phyloP scores from a whole-genome alignment of 257 asterid genomes.

The Primulina huaijiensis region DNA sequence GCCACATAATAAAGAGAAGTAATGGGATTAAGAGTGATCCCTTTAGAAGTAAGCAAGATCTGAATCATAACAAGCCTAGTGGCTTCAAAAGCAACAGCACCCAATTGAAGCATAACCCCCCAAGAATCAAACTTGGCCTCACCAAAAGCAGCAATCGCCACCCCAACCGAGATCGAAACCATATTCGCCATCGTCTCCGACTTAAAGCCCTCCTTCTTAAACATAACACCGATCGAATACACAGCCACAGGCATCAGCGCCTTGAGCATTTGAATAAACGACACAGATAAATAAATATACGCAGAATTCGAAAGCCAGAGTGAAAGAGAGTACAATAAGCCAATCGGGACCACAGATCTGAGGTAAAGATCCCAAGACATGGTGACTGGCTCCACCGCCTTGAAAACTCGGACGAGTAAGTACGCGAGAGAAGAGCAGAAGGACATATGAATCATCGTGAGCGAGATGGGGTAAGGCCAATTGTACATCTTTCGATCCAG shows the following conservation, averaged over 20 bases:
- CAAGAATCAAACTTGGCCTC: background rate
- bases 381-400: background rate
- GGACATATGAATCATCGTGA: background rate
- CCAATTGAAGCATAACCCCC: background rate
- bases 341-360: background rate
- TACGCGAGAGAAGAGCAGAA: background rate
- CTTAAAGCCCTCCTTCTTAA: background rate
- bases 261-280: background rate
- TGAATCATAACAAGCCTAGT: constrained; percentile 1
- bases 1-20: background rate
- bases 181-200: background rate
- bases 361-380: background rate
- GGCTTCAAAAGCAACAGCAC: background rate
- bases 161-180: background rate
- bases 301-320: background rate
- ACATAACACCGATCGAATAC: background rate
- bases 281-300: background rate
- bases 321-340: background rate
- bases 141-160: background rate
- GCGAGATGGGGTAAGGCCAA: background rate
- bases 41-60: background rate
- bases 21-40: background rate
- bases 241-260: constrained; percentile 1
- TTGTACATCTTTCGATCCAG: constrained; percentile 1
- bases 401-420: background rate